Conservation (phyloP, 441 rosid genomes). For the Pelargonium australe region DNA sequence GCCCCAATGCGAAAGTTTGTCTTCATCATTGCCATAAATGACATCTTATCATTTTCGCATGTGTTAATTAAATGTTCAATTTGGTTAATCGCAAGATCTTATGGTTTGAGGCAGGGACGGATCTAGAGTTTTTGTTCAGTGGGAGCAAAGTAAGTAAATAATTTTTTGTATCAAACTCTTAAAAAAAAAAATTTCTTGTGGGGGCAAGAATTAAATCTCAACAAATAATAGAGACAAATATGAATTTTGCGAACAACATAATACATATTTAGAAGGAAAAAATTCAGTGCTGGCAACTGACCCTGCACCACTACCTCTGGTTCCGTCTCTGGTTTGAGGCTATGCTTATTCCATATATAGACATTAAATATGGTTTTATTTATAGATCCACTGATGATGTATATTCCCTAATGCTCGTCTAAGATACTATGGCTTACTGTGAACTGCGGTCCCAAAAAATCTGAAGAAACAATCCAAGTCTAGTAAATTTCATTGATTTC, state of each 20-base stretch:
- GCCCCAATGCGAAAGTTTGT: neutral
- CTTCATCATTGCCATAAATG: neutral
- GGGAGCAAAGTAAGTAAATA: too few species aligned
- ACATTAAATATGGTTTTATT: neutral
- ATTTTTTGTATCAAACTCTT: too few species aligned
- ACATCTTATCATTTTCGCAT: neutral
- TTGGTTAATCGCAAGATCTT: neutral
- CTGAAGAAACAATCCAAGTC: neutral
- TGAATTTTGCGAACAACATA: too few species aligned
- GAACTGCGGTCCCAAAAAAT: neutral
- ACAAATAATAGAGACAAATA: too few species aligned
- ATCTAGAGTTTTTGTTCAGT: too few species aligned
- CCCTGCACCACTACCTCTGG: too few species aligned
- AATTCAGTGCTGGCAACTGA: too few species aligned
- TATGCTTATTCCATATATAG: too few species aligned
- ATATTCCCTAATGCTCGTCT: neutral
- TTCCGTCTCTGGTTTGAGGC: neutral
- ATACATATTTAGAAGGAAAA: too few species aligned
- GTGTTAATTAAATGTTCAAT: neutral
- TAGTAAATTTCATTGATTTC: neutral
- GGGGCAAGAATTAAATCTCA: too few species aligned
- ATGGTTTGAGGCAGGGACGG: neutral
- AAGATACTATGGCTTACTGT: neutral
- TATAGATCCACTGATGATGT: neutral
- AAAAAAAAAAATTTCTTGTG: too few species aligned